Evolutionary conservation across 495 filamentous ascomycete species (phyloP), one percentile per base, ranked within the genome.

Genomic region (Hypoxylon lenormandii): DNA sequence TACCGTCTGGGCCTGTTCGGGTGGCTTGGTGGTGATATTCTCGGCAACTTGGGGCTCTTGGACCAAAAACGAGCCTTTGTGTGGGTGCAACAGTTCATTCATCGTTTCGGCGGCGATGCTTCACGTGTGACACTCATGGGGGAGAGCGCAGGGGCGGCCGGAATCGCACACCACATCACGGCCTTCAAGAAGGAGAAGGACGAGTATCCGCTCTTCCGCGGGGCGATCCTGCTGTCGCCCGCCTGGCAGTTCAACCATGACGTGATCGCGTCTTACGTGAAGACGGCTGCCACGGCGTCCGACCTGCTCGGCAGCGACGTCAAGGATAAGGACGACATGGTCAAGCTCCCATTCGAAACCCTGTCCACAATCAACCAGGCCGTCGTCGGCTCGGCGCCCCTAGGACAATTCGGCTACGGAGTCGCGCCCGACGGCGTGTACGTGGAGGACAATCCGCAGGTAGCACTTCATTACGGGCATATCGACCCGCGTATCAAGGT

Each of bases 1-100:
- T 89, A 90, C 64, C 83, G 86, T 4, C 75, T 89, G 5, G 88
- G 88, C 16, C 83, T 86, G 2, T 90, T 90, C 70, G 90, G 90
- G 4, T 92, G 83, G 78, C 79, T 89, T 1, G 84, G 84, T 15
- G 68, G 81, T 28, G 80, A 82, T 58, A 83, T 85, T 0, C 81
- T 77, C 8, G 79, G 84, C 4, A 92, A 92, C 66, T 81, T 83
- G 2, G 90, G 86, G 0, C 78, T 92, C 1, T 77, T 81, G 19
- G 90, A 92, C 65, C 89, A 91, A 63, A 81, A 84, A 0, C 72
- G 87, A 22, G 89, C 87, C 4, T 76, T 92, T 11, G 74, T 89
- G 33, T 92, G 90, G 90, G 81, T 92, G 8, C 82, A 89, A 62
- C 77, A 83, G 52, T 80, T 91, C 60, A 90, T 91, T 51, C 73